Evolutionary conservation across 2,329 filamentous ascomycete species (phyloP), one percentile per base, ranked within the genome.

Genomic region (Xylaria sp.): DNA sequence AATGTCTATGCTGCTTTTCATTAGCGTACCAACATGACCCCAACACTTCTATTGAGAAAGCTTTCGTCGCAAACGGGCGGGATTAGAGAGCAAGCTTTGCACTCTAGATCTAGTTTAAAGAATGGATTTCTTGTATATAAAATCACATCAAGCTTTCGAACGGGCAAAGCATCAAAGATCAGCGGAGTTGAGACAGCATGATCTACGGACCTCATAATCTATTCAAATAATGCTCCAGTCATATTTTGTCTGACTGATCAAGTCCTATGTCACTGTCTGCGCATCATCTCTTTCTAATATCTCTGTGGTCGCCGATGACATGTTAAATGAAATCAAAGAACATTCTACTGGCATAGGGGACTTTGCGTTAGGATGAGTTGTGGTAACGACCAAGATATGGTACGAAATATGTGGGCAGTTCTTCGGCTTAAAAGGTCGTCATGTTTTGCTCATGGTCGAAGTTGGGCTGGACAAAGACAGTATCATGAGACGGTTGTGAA

Each of bases 121-220:
- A 60, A 65, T 67, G 58, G 67, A 73, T 75, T 73, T 73, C 70
- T 72, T 75, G 74, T 76, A 75, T 69, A 76, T 76, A 75, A 55
- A 75, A 55, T 71, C 34, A 65, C 61, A 53, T 32, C 55, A 59
- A 58, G 56, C n/a, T 41, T 39, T 65, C 25, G 43, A 53, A 46
- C 34, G 36, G 55, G 50, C 39, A 50, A 64, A 60, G 48, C 30
- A 59, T 60, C 48, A 66, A 70, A 45, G 60, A 63, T 63, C 46
- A 59, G 58, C 64, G 32, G 32, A 65, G 52, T 39, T 59, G 25
- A 66, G 59, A 66, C 32, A 30, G 41, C 45, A 56, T 52, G 45
- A 48, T 67, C 60, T 63, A 48, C 57, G 30, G 41, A 53, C 34
- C 43, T 60, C 41, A 46, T 65, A 64, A 57, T 66, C 46, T 65